These are phyloP conservation scores for Proliferodiscus dingleyae DNA, from an alignment of 2,329 filamentous ascomycete species.

Conservation along the genomic window DNA sequence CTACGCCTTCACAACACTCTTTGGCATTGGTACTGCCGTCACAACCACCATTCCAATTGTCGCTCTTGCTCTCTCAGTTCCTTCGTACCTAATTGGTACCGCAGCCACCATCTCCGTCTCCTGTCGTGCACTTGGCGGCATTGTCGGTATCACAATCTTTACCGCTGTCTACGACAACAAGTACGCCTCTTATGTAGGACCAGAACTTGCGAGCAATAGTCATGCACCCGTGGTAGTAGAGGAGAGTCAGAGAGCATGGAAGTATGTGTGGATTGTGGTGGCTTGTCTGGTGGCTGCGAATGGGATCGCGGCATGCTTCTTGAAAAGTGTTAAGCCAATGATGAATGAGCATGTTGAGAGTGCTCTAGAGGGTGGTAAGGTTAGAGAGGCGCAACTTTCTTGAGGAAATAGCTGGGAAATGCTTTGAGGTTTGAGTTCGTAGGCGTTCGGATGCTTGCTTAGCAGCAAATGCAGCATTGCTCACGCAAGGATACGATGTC, in stretches of 20 bases:
- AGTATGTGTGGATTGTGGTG: constrained; percentile 18
- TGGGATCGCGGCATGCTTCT: constrained; percentile 14
- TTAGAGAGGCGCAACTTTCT: constrained; percentile 3
- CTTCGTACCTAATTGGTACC: constrained; percentile 17
- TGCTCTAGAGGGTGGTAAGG: constrained; percentile 15
- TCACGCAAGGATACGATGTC: too few species aligned
- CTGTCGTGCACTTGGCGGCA: constrained; percentile 15
- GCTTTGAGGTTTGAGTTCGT: too few species aligned
- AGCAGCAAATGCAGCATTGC: too few species aligned
- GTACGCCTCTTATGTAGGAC: constrained; percentile 12
- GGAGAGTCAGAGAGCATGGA: constrained; percentile 12
- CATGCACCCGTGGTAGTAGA: constrained; percentile 8
- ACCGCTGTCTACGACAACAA: constrained; percentile 19
- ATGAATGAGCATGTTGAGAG: constrained; percentile 19
- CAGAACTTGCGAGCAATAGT: constrained; percentile 6
- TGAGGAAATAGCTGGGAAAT: too few species aligned
- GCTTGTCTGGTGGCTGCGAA: constrained; percentile 13
- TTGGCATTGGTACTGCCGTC: constrained; percentile 16
- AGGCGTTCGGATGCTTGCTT: too few species aligned
- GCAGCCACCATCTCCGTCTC: constrained; percentile 16
- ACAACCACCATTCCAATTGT: constrained; percentile 17
- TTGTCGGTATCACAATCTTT: constrained; percentile 20
- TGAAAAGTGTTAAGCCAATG: constrained; percentile 16
- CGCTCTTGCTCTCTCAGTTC: constrained; percentile 15
- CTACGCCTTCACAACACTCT: constrained; percentile 15